These are phyloP conservation scores for Liriodendron chinense DNA, from an alignment of 164 flowering plant genomes.

Conservation along the genomic window DNA sequence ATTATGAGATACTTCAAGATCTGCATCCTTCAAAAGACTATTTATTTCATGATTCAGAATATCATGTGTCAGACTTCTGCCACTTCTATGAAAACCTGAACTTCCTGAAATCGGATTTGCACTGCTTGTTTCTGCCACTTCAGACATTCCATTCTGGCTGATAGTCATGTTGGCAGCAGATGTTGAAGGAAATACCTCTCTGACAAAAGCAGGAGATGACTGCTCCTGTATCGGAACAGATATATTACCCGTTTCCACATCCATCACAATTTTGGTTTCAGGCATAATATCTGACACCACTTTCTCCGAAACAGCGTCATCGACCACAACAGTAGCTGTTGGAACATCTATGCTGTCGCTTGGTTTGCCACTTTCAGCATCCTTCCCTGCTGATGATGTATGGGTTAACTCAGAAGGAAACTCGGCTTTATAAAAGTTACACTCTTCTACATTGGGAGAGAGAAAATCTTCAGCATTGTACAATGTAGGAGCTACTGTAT, in stretches of 20 bases:
- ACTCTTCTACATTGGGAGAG: too few relatives aligned
- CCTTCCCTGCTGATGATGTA: neutral
- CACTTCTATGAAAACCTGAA: neutral
- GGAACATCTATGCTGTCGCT: neutral
- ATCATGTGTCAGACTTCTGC: neutral
- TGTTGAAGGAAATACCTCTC: neutral
- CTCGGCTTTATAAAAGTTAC: too few relatives aligned
- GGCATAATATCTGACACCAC: neutral
- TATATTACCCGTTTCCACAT: neutral
- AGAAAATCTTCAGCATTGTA: too few relatives aligned
- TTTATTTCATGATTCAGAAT: neutral
- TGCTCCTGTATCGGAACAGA: constrained; percentile 1
- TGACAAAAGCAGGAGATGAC: neutral
- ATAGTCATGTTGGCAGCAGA: neutral
- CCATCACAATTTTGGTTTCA: neutral
- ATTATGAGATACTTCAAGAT: neutral
- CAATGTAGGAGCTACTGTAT: neutral
- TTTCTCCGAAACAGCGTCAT: neutral
- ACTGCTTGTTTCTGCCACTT: neutral
- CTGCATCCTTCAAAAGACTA: neutral
- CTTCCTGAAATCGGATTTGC: neutral
- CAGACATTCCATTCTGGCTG: neutral
- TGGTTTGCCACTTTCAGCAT: neutral
- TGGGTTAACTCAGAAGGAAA: neutral
- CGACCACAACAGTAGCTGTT: neutral